Percentiles rank a stretch among this genome's conserved stretches.
Evolutionary conservation across 805 yeast species (phyloP).

Genomic region (Scheffersomyces spartinae): DNA sequence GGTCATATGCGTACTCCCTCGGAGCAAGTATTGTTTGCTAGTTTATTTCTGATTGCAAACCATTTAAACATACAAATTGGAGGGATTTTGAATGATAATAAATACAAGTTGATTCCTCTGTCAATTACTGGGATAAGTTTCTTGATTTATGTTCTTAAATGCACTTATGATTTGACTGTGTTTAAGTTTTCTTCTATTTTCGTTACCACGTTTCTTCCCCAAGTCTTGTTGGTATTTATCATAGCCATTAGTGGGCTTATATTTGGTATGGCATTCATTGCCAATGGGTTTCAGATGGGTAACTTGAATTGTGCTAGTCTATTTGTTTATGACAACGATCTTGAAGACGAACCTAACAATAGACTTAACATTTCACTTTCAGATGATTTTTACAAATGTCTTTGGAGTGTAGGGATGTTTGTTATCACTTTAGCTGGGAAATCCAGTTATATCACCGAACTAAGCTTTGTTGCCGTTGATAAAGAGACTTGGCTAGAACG

Average conservation of each 20-base stretch:
- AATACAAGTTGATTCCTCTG: conserved; percentile 53
- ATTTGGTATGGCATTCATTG: conserved; percentile 45
- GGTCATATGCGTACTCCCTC: conserved; percentile 33
- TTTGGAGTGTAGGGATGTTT: conserved; percentile 47
- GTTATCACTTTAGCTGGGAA: conserved; percentile 59
- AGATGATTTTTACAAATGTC: conserved; percentile 59
- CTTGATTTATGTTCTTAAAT: conserved; percentile 24
- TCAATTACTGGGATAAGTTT: conserved; percentile 45
- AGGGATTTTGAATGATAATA: conserved; percentile 39
- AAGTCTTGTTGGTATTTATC: conserved; percentile 40
- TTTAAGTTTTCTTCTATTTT: conserved; percentile 43
- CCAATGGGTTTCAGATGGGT: conserved; percentile 32
- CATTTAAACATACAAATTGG: conserved; percentile 55
- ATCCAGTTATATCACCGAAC: conserved; percentile 53
- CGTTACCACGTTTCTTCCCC: conserved; percentile 55
- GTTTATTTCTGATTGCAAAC: conserved; percentile 44
- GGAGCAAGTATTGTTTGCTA: conserved; percentile 37
- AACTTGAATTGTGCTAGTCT: conserved; percentile 26
- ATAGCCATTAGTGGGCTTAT: conserved; percentile 41
- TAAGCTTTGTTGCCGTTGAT: conserved; percentile 36
- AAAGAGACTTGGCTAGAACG: conserved; percentile 47
- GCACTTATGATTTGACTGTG: conserved; percentile 30
- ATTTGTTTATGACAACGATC: conserved; percentile 14
- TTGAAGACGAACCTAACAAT: conserved; percentile 17
- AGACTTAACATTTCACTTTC: conserved; percentile 29